Conservation (phyloP, 768 basidiomycete species). For the Tulasnella sp. region DNA sequence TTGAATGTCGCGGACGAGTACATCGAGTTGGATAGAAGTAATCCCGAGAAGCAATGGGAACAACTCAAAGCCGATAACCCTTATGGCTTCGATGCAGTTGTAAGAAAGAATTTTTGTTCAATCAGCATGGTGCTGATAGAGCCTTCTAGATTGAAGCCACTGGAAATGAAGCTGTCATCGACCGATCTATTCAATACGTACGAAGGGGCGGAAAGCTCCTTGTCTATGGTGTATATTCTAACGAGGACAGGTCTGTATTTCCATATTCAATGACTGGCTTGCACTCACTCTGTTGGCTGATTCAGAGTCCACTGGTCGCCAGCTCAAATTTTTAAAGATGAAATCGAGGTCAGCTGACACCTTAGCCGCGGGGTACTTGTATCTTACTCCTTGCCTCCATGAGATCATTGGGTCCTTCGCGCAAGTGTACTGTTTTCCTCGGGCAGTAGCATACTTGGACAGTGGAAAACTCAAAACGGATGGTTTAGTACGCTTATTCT, state of each 20-base stretch:
- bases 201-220: conserved; percentile 71
- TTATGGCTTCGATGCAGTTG: conserved; percentile 78
- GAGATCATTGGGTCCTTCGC: conserved; percentile 91
- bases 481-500: conserved; percentile 45
- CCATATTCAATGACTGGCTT: no score
- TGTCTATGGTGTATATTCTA: conserved; percentile 85
- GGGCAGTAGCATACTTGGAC: conserved; percentile 80
- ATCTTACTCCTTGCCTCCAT: no score
- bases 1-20: conserved; percentile 75
- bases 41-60: conserved; percentile 67
- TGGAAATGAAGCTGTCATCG: conserved; percentile 76
- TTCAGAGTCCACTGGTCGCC: conserved; percentile 81
- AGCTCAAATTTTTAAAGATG: conserved; percentile 62
- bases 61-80: conserved; percentile 68
- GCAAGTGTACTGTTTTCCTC: conserved; percentile 80
- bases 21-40: conserved; percentile 64
- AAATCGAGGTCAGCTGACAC: conserved; percentile 38
- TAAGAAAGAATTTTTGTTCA: conserved; percentile 19
- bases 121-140: background rate
- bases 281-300: no score
- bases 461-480: conserved; percentile 69
- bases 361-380: no score
- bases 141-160: conserved; percentile 50
- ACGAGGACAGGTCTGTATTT: no score
- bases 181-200: conserved; percentile 82